These are phyloP conservation scores for Phytophthora sojae DNA, from an alignment of 352 stramenopile species.

Conservation along the genomic window DNA sequence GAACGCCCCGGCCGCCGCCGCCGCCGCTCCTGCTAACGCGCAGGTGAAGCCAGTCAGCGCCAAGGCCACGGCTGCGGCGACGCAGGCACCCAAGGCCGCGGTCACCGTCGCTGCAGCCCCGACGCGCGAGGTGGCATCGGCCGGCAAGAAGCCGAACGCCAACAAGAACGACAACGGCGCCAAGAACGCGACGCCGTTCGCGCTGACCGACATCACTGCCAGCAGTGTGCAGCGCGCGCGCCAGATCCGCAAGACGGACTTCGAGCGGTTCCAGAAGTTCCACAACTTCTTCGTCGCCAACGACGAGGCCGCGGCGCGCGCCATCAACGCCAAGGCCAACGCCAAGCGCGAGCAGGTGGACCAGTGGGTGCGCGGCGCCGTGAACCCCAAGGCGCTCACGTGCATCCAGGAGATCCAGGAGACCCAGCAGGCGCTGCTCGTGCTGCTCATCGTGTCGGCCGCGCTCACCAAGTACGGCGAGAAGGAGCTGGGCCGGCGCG, in stretches of 20 bases:
- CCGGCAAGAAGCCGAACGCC: no score
- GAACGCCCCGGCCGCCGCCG: no score
- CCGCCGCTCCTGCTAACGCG: no score
- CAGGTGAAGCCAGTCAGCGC: no score
- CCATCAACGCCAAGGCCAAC: constrained; percentile 5
- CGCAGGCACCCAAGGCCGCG: no score
- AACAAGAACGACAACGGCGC: no score
- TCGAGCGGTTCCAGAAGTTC: constrained; percentile 11
- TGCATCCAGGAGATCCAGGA: constrained; percentile 18
- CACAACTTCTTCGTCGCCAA: constrained; percentile 19
- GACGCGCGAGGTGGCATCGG: no score
- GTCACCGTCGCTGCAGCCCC: no score
- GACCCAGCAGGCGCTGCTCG: constrained; percentile 8
- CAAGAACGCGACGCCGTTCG: no score
- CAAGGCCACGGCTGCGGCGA: no score
- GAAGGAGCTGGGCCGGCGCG: constrained; percentile 2
- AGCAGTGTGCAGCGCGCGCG: constrained; percentile 11
- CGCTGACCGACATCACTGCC: constrained; percentile 3
- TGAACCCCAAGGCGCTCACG: constrained; percentile 6
- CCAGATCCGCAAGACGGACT: constrained; percentile 13
- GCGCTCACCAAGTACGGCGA: constrained; percentile 23
- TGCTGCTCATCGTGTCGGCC: constrained; percentile 14
- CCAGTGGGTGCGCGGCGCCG: constrained; percentile 7
- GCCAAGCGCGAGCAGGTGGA: constrained; percentile 15
- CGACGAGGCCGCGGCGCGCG: neutral